A percentile compares a stretch with the other conserved stretches of the same genome.
Conservation (phyloP, 805 yeast genomes). For the Suhomyces xylopsoci region DNA sequence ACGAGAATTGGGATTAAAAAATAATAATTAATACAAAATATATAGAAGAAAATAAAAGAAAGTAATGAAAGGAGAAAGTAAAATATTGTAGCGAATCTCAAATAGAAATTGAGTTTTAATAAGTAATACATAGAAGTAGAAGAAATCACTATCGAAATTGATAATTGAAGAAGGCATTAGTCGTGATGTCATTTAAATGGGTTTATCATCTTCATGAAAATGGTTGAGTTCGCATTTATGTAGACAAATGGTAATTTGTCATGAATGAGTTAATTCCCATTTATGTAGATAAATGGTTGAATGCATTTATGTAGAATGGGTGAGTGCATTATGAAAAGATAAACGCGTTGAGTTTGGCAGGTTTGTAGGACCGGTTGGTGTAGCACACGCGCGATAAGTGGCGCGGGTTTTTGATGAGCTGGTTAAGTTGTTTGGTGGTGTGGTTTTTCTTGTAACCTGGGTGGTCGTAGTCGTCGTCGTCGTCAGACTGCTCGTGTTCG, state of each 20-base stretch:
- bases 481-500: conserved; percentile 16
- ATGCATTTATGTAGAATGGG: too few relatives aligned
- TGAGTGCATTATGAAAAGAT: conserved; percentile 6
- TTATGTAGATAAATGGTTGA: too few relatives aligned
- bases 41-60: not conserved
- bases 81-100: too few relatives aligned
- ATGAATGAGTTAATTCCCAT: too few relatives aligned
- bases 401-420: conserved; percentile 12
- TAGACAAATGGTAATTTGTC: too few relatives aligned
- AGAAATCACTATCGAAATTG: not conserved
- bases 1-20: not conserved
- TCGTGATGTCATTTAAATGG: not conserved
- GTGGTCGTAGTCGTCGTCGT: conserved; percentile 9
- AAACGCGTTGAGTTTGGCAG: conserved; percentile 14
- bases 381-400: conserved; percentile 22
- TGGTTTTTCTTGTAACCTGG: conserved; percentile 11
- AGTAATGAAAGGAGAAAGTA: not conserved
- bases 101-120: too few relatives aligned
- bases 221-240: too few relatives aligned
- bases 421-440: conserved; percentile 21
- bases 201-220: not conserved
- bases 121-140: not conserved
- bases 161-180: not conserved
- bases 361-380: conserved; percentile 16
- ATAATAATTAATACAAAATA: not conserved